phyloP scores from a whole-genome alignment of 129 eudicot species.

The Chrysanthemum makinoi region DNA sequence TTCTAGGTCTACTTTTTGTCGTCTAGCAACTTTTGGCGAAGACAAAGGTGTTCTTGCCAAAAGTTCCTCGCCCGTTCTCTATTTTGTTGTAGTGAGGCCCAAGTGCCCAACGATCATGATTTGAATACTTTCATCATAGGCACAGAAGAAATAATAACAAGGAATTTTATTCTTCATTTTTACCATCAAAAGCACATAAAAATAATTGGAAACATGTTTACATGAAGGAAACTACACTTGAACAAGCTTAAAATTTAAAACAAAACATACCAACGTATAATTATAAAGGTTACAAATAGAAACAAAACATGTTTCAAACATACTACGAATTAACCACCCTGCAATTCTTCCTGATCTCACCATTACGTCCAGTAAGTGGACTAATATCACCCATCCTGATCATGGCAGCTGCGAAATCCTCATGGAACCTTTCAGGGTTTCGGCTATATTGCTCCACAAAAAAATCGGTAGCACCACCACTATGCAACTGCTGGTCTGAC shows the following conservation, averaged over 20 bases:
- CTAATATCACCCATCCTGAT: conserved; percentile 65
- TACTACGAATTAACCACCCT: conserved; percentile 40
- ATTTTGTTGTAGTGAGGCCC: no score
- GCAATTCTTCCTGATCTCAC: conserved; percentile 62
- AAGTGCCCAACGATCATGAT: no score
- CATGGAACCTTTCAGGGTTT: conserved; percentile 16
- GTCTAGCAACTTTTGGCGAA: no score
- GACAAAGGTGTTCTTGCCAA: no score
- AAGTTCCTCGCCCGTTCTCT: no score
- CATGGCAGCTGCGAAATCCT: conserved; percentile 59
- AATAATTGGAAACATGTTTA: neutral
- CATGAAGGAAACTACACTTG: conserved; percentile 10
- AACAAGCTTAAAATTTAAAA: neutral
- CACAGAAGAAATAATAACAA: no score
- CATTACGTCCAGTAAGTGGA: conserved; percentile 55
- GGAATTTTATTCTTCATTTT: no score
- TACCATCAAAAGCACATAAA: neutral
- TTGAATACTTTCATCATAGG: neutral
- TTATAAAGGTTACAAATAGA: conserved; percentile 4
- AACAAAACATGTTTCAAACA: neutral
- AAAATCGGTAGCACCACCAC: conserved; percentile 45
- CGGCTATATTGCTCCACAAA: conserved; percentile 38
- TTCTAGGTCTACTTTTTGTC: no score
- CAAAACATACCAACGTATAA: neutral
- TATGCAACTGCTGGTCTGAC: conserved; percentile 59